These are phyloP conservation scores for Leishmania aethiopica DNA, from an alignment of 208 protist species.

Conservation along the genomic window DNA sequence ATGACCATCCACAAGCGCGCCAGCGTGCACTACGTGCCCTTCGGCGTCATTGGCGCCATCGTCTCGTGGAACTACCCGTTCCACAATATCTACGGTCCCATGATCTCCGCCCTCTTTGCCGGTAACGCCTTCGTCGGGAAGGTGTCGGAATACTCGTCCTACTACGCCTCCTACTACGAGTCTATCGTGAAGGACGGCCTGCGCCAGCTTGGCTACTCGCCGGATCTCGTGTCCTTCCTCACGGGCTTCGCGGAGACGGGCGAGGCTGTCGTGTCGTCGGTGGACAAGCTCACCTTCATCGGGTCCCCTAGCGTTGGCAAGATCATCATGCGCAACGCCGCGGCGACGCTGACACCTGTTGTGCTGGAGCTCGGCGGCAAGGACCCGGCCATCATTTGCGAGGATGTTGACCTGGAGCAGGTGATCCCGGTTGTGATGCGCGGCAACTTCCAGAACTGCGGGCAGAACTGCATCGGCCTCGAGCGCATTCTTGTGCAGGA, in stretches of 20 bases:
- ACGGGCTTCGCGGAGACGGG: conserved; percentile 94
- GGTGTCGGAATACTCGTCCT: conserved; percentile 95
- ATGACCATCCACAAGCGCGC: conserved; percentile 91
- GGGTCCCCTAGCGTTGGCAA: conserved; percentile 89
- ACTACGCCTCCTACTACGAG: conserved; percentile 92
- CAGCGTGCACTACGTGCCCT: conserved; percentile 83
- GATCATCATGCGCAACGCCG: conserved; percentile 91
- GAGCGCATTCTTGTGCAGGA: conserved; percentile 89
- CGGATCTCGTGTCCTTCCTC: conserved; percentile 92
- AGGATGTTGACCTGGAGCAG: conserved; percentile 91
- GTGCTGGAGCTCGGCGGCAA: conserved; percentile 96
- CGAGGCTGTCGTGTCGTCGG: conserved; percentile 81
- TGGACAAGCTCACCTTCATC: conserved; percentile 95
- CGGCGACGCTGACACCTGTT: conserved; percentile 91
- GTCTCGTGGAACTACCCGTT: conserved; percentile 97
- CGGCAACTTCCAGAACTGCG: conserved; percentile 93
- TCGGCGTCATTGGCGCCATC: conserved; percentile 93
- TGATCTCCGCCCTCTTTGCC: conserved; percentile 94
- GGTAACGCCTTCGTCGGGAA: conserved; percentile 96
- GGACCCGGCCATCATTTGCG: conserved; percentile 92
- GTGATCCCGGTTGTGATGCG: conserved; percentile 89
- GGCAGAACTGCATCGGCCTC: conserved; percentile 93
- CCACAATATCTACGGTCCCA: conserved; percentile 94
- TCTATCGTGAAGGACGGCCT: conserved; percentile 90
- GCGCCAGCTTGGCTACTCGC: conserved; percentile 82